Evolutionary conservation across 73 alveolate species (phyloP).

Genomic region (Paramecium biaurelia): DNA sequence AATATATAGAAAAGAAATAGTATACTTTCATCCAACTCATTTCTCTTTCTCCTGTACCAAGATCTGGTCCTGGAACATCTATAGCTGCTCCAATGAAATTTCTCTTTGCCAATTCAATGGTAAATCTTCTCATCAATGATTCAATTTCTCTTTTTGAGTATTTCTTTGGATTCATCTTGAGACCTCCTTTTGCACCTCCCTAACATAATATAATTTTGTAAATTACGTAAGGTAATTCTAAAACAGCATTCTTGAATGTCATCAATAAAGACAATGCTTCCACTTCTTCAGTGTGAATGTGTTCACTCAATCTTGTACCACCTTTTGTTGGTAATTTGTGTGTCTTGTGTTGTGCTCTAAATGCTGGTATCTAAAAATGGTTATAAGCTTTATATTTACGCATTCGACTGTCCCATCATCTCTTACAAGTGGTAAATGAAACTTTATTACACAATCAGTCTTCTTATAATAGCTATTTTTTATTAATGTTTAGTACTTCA

Average conservation of each 20-base stretch:
- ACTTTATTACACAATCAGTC: conserved; percentile 64
- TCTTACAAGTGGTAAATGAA: conserved; percentile 76
- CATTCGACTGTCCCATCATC: conserved; percentile 79
- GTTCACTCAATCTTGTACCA: conserved; percentile 81
- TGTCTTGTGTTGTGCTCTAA: conserved; percentile 84
- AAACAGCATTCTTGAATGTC: conserved; percentile 83
- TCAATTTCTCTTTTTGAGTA: conserved; percentile 80
- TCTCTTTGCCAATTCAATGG: conserved; percentile 83
- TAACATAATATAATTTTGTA: neutral
- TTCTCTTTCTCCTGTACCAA: conserved; percentile 85
- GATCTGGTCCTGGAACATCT: conserved; percentile 92
- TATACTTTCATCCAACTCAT: conserved; percentile 88
- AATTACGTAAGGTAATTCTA: conserved; percentile 74
- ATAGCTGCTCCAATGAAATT: conserved; percentile 85
- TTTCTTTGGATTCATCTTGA: conserved; percentile 74
- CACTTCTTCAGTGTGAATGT: conserved; percentile 76
- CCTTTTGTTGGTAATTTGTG: conserved; percentile 88
- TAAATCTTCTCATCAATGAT: conserved; percentile 84
- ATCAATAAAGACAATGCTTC: conserved; percentile 83
- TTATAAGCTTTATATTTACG: neutral
- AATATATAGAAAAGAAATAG: conserved; percentile 24
- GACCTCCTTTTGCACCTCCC: conserved; percentile 94
- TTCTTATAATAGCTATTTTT: conserved; percentile 21
- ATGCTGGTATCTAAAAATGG: conserved; percentile 65
- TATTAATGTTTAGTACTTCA: conserved; percentile 26